Evolutionary conservation across 352 stramenopile species (phyloP), one percentile per base, ranked within the genome.

Genomic region (Phytophthora tentaculata): DNA sequence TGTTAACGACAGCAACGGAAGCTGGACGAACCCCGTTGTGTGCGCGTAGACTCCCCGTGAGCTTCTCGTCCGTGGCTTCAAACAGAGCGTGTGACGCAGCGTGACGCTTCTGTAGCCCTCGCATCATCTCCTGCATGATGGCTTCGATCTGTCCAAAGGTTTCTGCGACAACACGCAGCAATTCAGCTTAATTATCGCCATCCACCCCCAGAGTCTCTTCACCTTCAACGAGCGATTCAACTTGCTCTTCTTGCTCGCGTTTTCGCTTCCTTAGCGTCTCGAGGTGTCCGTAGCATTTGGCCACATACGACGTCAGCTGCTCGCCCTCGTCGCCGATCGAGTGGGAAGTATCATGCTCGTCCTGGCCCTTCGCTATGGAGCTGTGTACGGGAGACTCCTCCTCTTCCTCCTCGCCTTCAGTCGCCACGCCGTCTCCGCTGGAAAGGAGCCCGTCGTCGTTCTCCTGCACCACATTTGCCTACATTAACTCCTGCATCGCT

Each of bases 211-310:
- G 5, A 29, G 6, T 69, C 3, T 39, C 23, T 28, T 32, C 53
- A 90, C 81, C 65, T 76, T 90, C 67, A 19, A 90, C 67, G 1
- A 90, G 75, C 28, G 71, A 56, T 53, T 81, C 81, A 12, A 90
- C 69, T 44, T 76, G 77, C 61, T 86, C 70, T 44, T 90, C 77
- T 55, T 90, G 81, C 20, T 84, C 71, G 43, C 68, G 62, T 56
- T 90, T 90, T 26, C 81, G 79, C 44, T 86, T 83, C 37, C 75
- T 64, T 39, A 90, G 64, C 17, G 64, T 76, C 28, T 77, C 64
- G 20, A 80, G 37, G 26, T 80, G 70, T 6, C 51, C 56, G 37
- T 79, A 73, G 57, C 79, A 90, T 56, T 83, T 78, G 48, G 58
- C 20, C 23, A 90, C 75, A 43, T 82, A 84, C 19, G 74, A 51